Conservation (phyloP, 768 basidiomycete genomes). For the Clavulina sp. region DNA sequence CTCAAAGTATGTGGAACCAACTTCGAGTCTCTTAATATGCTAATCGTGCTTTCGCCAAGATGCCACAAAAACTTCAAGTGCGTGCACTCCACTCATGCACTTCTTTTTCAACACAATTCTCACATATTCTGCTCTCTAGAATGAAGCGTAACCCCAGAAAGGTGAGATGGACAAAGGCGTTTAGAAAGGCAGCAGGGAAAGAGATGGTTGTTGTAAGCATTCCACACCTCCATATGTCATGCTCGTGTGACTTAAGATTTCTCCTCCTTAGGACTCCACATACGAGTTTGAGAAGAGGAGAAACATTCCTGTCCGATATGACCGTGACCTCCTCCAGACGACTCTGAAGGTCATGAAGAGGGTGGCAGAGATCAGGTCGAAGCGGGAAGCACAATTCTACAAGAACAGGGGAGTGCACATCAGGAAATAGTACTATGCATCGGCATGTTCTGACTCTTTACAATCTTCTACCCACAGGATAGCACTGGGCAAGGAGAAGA, state of each 20-base stretch:
- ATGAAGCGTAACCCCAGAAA: constrained; percentile 99
- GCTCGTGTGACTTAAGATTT: background rate
- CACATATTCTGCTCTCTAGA: constrained; percentile 23
- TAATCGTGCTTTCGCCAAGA: constrained; percentile 25
- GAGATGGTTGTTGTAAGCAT: constrained; percentile 91
- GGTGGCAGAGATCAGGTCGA: constrained; percentile 75
- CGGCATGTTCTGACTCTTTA: background rate
- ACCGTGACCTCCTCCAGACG: constrained; percentile 81
- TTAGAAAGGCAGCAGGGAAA: constrained; percentile 95
- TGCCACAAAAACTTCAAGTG: constrained; percentile 99
- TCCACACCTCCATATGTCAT: constrained; percentile 1
- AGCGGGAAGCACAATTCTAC: constrained; percentile 89
- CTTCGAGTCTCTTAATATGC: background rate
- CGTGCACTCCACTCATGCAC: constrained; percentile 12
- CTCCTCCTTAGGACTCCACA: constrained; percentile 63
- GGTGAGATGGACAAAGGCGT: constrained; percentile 98
- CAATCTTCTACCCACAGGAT: constrained; percentile 11
- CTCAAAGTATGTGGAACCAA: constrained; percentile 68
- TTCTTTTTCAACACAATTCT: background rate
- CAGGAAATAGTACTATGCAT: background rate
- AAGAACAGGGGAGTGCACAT: constrained; percentile 40
- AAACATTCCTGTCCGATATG: constrained; percentile 92
- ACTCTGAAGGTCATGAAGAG: constrained; percentile 96
- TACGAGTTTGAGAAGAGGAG: constrained; percentile 98
- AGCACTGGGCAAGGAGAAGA: constrained; percentile 24